Conservation (phyloP, 345 rosid species). For the Bruguiera gymnorhiza region DNA sequence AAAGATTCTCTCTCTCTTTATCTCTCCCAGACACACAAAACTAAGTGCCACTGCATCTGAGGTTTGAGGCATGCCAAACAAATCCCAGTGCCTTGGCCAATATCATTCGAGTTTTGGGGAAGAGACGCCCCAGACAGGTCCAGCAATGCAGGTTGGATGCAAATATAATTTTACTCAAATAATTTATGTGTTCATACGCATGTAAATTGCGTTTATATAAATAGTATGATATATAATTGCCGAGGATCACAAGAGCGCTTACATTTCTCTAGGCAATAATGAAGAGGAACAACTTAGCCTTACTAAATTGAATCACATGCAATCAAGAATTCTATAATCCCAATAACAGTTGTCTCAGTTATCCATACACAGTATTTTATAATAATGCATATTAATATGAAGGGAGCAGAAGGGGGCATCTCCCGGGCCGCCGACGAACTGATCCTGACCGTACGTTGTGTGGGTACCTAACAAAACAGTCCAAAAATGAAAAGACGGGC, state of each 20-base stretch:
- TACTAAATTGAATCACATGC: slow-evolving; percentile 52
- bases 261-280: slow-evolving; percentile 38
- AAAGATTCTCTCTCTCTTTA: slow-evolving; percentile 18
- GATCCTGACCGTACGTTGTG: slow-evolving; percentile 39
- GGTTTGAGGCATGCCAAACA: slow-evolving; percentile 67
- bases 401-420: slow-evolving; percentile 25
- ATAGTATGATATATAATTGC: slow-evolving; percentile 13
- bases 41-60: slow-evolving; percentile 41
- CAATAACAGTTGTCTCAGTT: slow-evolving; percentile 35
- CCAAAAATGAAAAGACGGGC: slow-evolving; percentile 18
- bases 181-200: not conserved
- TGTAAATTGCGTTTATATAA: not conserved
- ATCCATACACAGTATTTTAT: slow-evolving; percentile 4
- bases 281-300: slow-evolving; percentile 33
- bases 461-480: slow-evolving; percentile 17
- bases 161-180: not conserved
- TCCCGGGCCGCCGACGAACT: slow-evolving; percentile 43
- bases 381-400: slow-evolving; percentile 2
- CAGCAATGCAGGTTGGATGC: slow-evolving; percentile 42
- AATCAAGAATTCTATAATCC: slow-evolving; percentile 37
- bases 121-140: slow-evolving; percentile 61
- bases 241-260: slow-evolving; percentile 41
- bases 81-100: slow-evolving; percentile 60
- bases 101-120: slow-evolving; percentile 49
- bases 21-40: slow-evolving; percentile 32